Evolutionary conservation across 2,329 filamentous ascomycete genomes (phyloP).

Genomic region (Nemania bipapillata): DNA sequence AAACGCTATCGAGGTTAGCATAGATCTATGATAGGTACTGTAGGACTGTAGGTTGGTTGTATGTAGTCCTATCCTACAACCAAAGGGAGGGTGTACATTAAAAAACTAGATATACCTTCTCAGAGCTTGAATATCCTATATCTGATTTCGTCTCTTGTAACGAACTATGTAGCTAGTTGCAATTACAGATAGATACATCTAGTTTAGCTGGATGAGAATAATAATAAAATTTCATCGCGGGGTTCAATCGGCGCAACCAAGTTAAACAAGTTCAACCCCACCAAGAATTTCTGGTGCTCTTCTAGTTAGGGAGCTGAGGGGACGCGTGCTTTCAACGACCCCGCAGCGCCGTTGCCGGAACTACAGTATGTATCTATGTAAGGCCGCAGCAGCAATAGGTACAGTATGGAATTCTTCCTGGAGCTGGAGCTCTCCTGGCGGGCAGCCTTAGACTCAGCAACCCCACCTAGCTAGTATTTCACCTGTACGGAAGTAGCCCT

Average conservation of each 20-base stretch:
- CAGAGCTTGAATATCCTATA: neutral
- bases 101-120: neutral
- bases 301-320: neutral
- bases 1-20: slow-evolving; percentile 14
- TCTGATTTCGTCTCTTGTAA: neutral
- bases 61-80: neutral
- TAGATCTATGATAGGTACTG: neutral
- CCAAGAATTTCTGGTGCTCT: slow-evolving; percentile 29
- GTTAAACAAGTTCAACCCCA: slow-evolving; percentile 29
- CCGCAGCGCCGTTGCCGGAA: slow-evolving; percentile 37
- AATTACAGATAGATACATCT: neutral
- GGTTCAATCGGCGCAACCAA: slow-evolving; percentile 15
- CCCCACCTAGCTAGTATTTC: neutral
- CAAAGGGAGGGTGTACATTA: neutral
- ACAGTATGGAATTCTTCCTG: neutral
- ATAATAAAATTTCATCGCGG: slow-evolving; percentile 39
- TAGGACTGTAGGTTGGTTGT: neutral
- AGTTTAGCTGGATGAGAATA: slow-evolving; percentile 21
- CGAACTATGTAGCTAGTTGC: neutral
- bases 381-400: neutral
- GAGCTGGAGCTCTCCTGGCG: neutral
- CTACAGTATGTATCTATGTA: neutral
- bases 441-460: neutral
- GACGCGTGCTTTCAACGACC: slow-evolving; percentile 9
- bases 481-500: too few species aligned